Evolutionary conservation across 768 basidiomycete species (phyloP).

Genomic region (Naganishia antarctica): DNA sequence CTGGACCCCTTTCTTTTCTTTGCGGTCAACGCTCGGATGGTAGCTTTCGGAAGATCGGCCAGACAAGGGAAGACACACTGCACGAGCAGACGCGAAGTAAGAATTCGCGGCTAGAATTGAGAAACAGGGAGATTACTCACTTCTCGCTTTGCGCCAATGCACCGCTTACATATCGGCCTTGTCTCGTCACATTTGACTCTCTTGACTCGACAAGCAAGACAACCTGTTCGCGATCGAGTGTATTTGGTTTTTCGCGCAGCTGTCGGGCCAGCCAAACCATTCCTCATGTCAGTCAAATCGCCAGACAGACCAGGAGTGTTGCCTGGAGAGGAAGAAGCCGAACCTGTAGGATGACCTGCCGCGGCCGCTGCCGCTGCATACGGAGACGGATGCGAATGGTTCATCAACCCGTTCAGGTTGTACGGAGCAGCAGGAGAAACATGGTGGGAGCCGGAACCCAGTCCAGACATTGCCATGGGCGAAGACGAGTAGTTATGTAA

Average conservation of each 20-base stretch:
- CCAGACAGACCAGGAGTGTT: conserved; percentile 13
- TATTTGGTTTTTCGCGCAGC: conserved; percentile 63
- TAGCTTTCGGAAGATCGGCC: conserved; percentile 25
- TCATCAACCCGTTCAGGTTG: conserved; percentile 3
- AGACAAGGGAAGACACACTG: conserved; percentile 24
- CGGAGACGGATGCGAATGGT: conserved; percentile 6
- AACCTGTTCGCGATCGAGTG: conserved; percentile 88
- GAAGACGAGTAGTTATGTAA: conserved; percentile 18
- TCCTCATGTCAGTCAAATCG: conserved; percentile 17
- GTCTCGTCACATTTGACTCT: conserved; percentile 97
- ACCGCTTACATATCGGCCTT: conserved; percentile 80
- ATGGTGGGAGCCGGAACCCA: conserved; percentile 2
- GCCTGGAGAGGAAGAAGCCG: conserved; percentile 20
- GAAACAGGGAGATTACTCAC: conserved; percentile 28
- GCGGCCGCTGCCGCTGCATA: conserved; percentile 13
- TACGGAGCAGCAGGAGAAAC: conserved; percentile 7
- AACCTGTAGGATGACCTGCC: conserved; percentile 14
- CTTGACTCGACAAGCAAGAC: conserved; percentile 85
- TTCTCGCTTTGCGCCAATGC: conserved; percentile 76
- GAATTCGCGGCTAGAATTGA: not conserved
- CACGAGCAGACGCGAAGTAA: not conserved
- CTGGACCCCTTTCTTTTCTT: conserved; percentile 23
- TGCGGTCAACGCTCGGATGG: conserved; percentile 26
- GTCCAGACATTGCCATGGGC: conserved; percentile 14
- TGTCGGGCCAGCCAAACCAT: conserved; percentile 23